phyloP scores from a whole-genome alignment of 371 early-diverging fungal genomes.

The Nematocida parisii region DNA sequence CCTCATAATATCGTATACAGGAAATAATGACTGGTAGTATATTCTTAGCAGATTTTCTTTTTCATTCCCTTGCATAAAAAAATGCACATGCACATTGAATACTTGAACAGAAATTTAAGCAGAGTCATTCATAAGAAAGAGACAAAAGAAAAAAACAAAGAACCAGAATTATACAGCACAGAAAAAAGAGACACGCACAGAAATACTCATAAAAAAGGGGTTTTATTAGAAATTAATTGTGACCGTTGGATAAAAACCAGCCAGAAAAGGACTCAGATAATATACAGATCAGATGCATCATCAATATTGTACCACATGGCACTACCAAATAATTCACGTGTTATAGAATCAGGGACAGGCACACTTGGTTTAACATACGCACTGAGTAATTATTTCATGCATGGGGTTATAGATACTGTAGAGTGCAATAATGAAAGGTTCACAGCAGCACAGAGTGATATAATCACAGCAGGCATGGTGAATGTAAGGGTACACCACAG shows the following conservation, averaged over 20 bases:
- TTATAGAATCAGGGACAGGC: conserved; percentile 62
- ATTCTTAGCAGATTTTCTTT: conserved; percentile 24
- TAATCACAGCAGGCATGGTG: neutral
- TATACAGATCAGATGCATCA: conserved; percentile 57
- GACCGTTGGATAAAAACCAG: conserved; percentile 53
- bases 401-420: conserved; percentile 51
- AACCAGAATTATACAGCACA: neutral
- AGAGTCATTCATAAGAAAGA: neutral
- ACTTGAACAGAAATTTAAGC: conserved; percentile 9
- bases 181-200: neutral
- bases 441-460: conserved; percentile 26
- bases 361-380: conserved; percentile 56
- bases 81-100: conserved; percentile 10
- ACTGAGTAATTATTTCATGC: conserved; percentile 17
- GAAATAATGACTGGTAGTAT: conserved; percentile 67
- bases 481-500: conserved; percentile 50
- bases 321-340: neutral
- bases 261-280: conserved; percentile 55
- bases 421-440: conserved; percentile 56
- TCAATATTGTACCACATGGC: conserved; percentile 50
- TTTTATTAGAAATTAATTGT: conserved; percentile 5
- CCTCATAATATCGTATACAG: conserved; percentile 52
- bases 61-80: conserved; percentile 43
- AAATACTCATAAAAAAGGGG: neutral
- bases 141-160: neutral